Percentiles rank a stretch among this genome's conserved stretches.
Evolutionary conservation across 257 asterid genomes (phyloP).

Genomic region (Salvia splendens): DNA sequence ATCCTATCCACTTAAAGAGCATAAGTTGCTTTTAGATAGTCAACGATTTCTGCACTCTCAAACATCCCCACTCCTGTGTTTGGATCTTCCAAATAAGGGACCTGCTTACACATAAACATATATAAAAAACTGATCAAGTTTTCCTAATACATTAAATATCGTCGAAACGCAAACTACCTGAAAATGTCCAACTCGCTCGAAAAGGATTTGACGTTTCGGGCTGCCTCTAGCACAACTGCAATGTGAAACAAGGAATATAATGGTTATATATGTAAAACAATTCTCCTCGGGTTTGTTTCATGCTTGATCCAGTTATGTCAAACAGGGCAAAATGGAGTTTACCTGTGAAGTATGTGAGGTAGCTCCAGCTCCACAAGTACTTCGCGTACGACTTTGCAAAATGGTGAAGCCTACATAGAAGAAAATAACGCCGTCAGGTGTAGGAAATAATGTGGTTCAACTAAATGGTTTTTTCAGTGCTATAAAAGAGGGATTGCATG

Average conservation of each 20-base stretch:
- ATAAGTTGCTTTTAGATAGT: conserved; percentile 76
- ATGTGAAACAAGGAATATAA: background rate
- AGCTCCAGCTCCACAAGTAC: conserved; percentile 85
- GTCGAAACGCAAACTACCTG: conserved; percentile 50
- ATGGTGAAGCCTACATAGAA: conserved; percentile 75
- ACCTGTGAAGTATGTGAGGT: conserved; percentile 93
- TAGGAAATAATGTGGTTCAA: background rate
- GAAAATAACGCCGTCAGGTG: too few relatives aligned
- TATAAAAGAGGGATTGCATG: background rate
- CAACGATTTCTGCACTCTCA: conserved; percentile 91
- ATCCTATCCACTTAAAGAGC: conserved; percentile 39
- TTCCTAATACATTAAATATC: background rate
- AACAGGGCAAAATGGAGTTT: conserved; percentile 6
- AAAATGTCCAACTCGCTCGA: conserved; percentile 74
- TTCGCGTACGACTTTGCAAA: conserved; percentile 93
- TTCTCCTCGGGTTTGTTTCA: background rate
- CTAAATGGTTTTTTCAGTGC: too few relatives aligned
- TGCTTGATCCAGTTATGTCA: background rate
- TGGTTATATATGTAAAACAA: background rate
- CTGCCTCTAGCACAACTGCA: conserved; percentile 97
- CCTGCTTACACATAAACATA: conserved; percentile 44
- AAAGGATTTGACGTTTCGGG: conserved; percentile 69
- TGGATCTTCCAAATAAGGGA: conserved; percentile 90
- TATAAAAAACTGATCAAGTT: background rate
- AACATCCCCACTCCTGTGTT: conserved; percentile 92